Percentiles rank a stretch among this genome's conserved stretches.
Evolutionary conservation across 371 early-diverging fungal genomes (phyloP).

Genomic region (Lichtheimia corymbifera): DNA sequence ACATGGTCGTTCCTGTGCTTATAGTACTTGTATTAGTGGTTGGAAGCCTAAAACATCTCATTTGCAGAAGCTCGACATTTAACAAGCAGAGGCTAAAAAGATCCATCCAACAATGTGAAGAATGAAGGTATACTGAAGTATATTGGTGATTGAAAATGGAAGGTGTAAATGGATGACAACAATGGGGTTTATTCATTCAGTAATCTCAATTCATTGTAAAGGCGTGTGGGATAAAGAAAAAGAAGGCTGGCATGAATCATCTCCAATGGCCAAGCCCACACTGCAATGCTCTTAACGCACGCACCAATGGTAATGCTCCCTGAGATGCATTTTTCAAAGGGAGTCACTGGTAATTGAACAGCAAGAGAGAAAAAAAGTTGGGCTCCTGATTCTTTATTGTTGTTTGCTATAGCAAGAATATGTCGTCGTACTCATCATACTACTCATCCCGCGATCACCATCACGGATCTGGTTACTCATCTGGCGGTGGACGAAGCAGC

Average conservation of each 20-base stretch:
- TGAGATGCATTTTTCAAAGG: not conserved
- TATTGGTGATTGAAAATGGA: too few relatives aligned
- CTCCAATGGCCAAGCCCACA: not conserved
- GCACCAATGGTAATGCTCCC: not conserved
- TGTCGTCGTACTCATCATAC: constrained; percentile 22
- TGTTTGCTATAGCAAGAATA: not conserved
- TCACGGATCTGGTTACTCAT: constrained; percentile 15
- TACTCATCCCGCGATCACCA: constrained; percentile 16
- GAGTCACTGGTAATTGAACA: not conserved
- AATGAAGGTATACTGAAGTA: too few relatives aligned
- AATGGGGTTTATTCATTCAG: too few relatives aligned
- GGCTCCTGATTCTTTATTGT: not conserved
- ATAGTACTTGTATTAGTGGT: too few relatives aligned
- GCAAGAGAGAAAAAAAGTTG: too few relatives aligned
- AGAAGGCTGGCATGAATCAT: not conserved
- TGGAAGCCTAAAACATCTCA: too few relatives aligned
- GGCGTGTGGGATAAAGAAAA: not conserved
- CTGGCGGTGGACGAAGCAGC: constrained; percentile 19
- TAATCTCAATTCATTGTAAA: too few relatives aligned
- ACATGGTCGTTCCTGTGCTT: too few relatives aligned
- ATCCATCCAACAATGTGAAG: too few relatives aligned
- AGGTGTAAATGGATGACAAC: too few relatives aligned
- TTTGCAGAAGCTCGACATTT: too few relatives aligned
- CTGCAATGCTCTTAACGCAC: not conserved
- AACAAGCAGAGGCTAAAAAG: too few relatives aligned